Conservation (phyloP, 106 monocot species). For the Gastrodia elata region DNA sequence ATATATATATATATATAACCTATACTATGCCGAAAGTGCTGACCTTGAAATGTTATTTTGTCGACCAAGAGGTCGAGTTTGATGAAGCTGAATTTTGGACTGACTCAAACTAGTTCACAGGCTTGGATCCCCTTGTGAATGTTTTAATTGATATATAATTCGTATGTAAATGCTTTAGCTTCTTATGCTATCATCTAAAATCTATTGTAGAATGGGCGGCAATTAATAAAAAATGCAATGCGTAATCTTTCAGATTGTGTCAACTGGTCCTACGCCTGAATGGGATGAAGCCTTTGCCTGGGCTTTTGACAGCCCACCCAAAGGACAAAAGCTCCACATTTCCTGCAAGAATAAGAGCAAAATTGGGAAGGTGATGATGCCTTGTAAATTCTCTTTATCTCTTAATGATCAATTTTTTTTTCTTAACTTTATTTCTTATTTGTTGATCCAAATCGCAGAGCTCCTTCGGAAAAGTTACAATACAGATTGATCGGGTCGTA, state of each 20-base stretch:
- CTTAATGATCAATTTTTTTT: not conserved
- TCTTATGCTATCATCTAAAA: too few relatives aligned
- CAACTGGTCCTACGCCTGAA: slow-evolving; percentile 88
- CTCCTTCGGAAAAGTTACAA: slow-evolving; percentile 94
- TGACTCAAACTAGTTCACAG: too few relatives aligned
- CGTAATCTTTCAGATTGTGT: slow-evolving; percentile 59
- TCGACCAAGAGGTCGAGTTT: too few relatives aligned
- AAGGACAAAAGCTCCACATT: slow-evolving; percentile 98
- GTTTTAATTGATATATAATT: too few relatives aligned
- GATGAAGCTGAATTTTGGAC: too few relatives aligned
- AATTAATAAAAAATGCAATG: not conserved
- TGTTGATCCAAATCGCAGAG: slow-evolving; percentile 36
- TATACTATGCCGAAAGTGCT: too few relatives aligned
- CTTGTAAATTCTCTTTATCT: not conserved
- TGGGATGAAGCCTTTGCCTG: slow-evolving; percentile 98
- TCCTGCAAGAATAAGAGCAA: slow-evolving; percentile 99
- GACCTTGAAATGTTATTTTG: too few relatives aligned
- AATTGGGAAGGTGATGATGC: slow-evolving; percentile 87
- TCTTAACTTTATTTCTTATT: not conserved
- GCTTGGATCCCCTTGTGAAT: too few relatives aligned
- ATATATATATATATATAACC: too few relatives aligned
- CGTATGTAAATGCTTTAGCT: too few relatives aligned
- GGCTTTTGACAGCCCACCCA: slow-evolving; percentile 94
- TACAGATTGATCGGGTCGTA: slow-evolving; percentile 95
- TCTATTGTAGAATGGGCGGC: too few relatives aligned